phyloP scores from a whole-genome alignment of 1,284 basidiomycete genomes.

The Leccinum griseonigrum region DNA sequence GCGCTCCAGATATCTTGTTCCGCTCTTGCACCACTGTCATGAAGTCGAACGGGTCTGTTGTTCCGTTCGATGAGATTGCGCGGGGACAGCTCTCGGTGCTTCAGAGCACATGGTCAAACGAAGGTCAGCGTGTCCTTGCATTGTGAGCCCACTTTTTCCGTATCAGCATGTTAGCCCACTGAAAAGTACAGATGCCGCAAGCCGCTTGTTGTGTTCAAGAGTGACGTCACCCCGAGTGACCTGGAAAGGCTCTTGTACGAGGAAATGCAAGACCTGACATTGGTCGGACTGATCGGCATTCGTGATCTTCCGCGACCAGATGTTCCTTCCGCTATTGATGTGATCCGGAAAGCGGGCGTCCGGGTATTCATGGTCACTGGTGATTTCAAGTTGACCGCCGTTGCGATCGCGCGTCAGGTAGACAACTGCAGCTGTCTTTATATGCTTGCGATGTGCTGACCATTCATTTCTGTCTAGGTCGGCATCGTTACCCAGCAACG shows the following conservation, averaged over 20 bases:
- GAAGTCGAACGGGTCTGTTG: conserved; percentile 36
- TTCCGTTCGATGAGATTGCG: conserved; percentile 34
- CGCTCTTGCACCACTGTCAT: conserved; percentile 42
- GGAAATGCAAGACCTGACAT: conserved; percentile 42
- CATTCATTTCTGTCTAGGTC: conserved; percentile 35
- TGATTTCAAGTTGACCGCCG: conserved; percentile 45
- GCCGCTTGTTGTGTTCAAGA: conserved; percentile 29
- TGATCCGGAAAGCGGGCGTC: conserved; percentile 46
- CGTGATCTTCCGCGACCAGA: conserved; percentile 60
- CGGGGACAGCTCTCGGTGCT: conserved; percentile 34
- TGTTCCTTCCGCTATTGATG: conserved; percentile 44
- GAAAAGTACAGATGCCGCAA: conserved; percentile 23
- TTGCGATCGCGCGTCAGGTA: conserved; percentile 47
- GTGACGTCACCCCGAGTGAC: conserved; percentile 32
- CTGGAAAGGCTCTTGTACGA: conserved; percentile 38
- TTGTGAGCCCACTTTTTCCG: conserved; percentile 28
- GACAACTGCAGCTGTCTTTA: background rate
- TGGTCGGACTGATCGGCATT: conserved; percentile 56
- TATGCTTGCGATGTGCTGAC: conserved; percentile 16
- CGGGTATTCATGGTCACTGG: conserved; percentile 58
- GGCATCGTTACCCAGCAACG: conserved; percentile 54
- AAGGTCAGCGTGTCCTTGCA: conserved; percentile 61
- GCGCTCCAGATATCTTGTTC: conserved; percentile 61
- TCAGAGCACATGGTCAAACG: conserved; percentile 53
- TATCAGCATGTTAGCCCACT: background rate